Evolutionary conservation across 75 land plant genomes (phyloP), one percentile per base, ranked within the genome.

Genomic region (Sequoia sempervirens): DNA sequence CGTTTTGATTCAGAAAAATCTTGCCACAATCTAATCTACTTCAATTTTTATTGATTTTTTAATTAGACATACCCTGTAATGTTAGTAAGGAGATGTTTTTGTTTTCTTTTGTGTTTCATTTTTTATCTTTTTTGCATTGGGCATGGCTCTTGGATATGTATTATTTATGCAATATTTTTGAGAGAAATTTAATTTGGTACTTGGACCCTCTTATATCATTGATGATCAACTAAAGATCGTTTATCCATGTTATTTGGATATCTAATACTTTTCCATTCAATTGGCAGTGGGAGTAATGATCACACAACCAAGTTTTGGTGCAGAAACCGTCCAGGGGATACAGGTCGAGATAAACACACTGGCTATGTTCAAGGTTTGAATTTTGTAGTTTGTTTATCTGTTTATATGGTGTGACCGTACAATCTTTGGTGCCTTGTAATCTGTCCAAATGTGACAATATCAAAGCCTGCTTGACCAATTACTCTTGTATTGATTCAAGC

Each of bases 281-380:
- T 43, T 81, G 87, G 87, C 95, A 98, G 99, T 91, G 99, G 99
- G 56, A 93, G 99, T 88, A 92, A 96, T 88, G 99, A 98, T 89
- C 95, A 96, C 83, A 93, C 99, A 28, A 98, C 99, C 72, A 98
- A 91, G 83, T 98, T 98, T 80, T 98, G 99, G 99, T 98, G 99
- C 80, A 89, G 99, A 87, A 96, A 94, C 83, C 92, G 99, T 81
- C 99, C 99, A 84, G 99, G 99, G 2, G 99, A 98, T 84, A 84
- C 93, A 74, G 85, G 84, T 82, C 91, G 95, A 79, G 99, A 98
- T 81, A 94, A 91, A 83, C 90, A 87, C 68, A 89, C 36, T 83
- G 32, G 34, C n/a, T 83, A 75, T 36, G 14, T 41, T 20, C 75
- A 30, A 83, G 80, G 80, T 68, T 83, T 40, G 75, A 34, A 30